These are phyloP conservation scores for Cyamopsis tetragonoloba DNA, from an alignment of 306 rosid species.

Conservation along the genomic window DNA sequence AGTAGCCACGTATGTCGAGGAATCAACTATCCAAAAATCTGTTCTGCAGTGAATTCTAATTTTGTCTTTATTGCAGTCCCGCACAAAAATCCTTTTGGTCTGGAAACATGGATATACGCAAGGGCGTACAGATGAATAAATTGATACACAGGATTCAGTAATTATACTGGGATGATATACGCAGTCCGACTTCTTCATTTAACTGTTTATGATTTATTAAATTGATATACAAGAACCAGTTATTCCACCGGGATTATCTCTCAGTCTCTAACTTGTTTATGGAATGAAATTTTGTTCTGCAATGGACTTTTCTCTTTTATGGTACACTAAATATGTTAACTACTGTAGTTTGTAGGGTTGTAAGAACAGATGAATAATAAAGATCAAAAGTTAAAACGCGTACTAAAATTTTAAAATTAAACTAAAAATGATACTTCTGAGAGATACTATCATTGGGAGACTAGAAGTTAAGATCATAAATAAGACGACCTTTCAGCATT, in stretches of 20 bases:
- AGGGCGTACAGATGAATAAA: no score
- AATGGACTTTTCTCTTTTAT: not conserved
- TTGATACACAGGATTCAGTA: not conserved
- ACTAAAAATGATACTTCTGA: not conserved
- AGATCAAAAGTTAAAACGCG: not conserved
- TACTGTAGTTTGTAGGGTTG: not conserved
- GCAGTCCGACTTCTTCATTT: no score
- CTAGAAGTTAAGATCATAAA: not conserved
- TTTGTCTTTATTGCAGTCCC: not conserved
- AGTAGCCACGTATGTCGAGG: not conserved
- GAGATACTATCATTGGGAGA: slow-evolving; percentile 4
- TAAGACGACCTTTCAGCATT: slow-evolving; percentile 12
- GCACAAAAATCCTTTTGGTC: not conserved
- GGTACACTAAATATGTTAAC: not conserved
- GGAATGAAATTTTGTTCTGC: not conserved
- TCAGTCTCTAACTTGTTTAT: not conserved
- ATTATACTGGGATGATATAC: no score
- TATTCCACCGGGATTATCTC: slow-evolving; percentile 3
- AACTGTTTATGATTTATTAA: not conserved
- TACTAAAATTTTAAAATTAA: no score
- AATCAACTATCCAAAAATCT: slow-evolving; percentile 8
- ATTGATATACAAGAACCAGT: not conserved
- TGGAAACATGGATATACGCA: not conserved
- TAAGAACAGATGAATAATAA: slow-evolving; percentile 15
- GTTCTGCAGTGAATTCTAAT: not conserved